Conservation (phyloP, 306 rosid genomes). For the Trifolium pratense region DNA sequence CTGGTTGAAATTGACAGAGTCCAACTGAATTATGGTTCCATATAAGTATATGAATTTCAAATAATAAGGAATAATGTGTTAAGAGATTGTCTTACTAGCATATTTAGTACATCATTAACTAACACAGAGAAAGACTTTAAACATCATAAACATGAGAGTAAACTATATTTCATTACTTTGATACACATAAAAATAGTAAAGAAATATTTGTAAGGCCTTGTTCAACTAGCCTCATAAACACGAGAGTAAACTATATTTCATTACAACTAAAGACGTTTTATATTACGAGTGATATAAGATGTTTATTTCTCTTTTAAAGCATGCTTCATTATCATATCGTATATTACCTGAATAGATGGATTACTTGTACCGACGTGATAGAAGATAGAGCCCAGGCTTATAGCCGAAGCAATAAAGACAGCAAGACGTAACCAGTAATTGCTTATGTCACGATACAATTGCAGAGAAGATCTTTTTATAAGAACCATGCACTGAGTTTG, state of each 20-base stretch:
- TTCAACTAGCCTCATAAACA: too few relatives aligned
- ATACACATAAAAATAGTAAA: too few relatives aligned
- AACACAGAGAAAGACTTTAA: too few relatives aligned
- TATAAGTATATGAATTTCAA: neutral
- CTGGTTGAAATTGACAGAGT: neutral
- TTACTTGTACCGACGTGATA: constrained; percentile 43
- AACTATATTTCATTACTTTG: too few relatives aligned
- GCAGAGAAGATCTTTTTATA: constrained; percentile 64
- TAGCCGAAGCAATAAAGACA: constrained; percentile 46
- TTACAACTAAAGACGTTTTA: too few relatives aligned
- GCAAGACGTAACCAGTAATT: constrained; percentile 73
- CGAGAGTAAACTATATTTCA: too few relatives aligned
- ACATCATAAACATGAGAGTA: too few relatives aligned
- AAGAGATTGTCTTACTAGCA: too few relatives aligned
- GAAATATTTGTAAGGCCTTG: too few relatives aligned
- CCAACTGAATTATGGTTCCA: neutral
- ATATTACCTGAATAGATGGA: constrained; percentile 42
- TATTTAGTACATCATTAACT: too few relatives aligned
- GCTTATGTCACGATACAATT: constrained; percentile 65
- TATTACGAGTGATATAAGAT: too few relatives aligned
- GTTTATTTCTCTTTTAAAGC: neutral
- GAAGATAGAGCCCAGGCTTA: constrained; percentile 61
- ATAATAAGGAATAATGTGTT: neutral
- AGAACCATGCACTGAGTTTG: constrained; percentile 62
- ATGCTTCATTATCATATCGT: neutral